Base-by-base conservation (phyloP, 179 eudicot species). In the Vitellaria paradoxa region DNA sequence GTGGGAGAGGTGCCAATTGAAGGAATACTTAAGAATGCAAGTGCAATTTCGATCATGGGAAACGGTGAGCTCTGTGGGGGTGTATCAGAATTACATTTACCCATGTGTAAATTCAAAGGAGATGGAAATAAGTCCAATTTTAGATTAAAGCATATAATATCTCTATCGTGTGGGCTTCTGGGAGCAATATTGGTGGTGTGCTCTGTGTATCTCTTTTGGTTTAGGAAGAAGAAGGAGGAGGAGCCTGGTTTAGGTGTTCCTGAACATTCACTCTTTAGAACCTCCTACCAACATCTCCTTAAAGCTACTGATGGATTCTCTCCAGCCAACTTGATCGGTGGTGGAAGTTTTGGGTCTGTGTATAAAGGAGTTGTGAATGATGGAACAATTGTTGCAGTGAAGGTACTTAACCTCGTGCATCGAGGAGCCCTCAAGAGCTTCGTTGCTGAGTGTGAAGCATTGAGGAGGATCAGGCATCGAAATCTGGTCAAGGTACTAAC, bases 61-160 rank as follows among this genome's bases (percentile, higher is more conserved):
- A 75, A 80, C 52, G 49, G 30, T 0, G 68, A 70, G 70, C 79
- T 80, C 14, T 75, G 82, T 40, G 79, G 82, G 61, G 79, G 79
- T 46, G 30, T 50, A 17, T 30, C 75, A 5, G 64, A 68, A 30
- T 63, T 69, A 40, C 62, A 61, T 6, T 49, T 80, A 5, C 79
- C 82, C 18, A 9, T 1, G 24, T 78, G 81, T 26, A 59, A 61
- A 0, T 23, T 12, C 20, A 18, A 50, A 24, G 30, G 24, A 21
- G 1, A 14, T 45, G 42, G 12, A 30, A 77, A 78, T 20, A 63
- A 55, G 49, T n/a, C 26, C 14, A 6, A 9, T 9, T 12, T 18
- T 10, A 45, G 26, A n/a, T 2, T 68, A 7, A 72, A 55, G n/a
- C 14, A n/a, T 6, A 21, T 45, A 17, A 49, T 78, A 20, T 26